These are phyloP conservation scores for Annulohypoxylon maeteangense DNA, from an alignment of 495 filamentous ascomycete genomes.

Conservation along the genomic window DNA sequence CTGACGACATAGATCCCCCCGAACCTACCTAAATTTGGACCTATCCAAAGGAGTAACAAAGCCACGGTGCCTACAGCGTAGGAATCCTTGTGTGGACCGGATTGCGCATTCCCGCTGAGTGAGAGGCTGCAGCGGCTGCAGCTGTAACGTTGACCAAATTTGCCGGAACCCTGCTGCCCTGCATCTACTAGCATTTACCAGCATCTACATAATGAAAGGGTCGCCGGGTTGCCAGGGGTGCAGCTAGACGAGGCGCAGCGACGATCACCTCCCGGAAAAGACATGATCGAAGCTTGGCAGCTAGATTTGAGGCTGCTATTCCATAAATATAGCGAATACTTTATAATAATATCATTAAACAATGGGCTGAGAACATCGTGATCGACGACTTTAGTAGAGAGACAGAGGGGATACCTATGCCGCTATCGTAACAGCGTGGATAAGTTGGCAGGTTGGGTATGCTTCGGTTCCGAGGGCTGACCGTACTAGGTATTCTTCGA, in stretches of 20 bases:
- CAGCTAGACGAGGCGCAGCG: slow-evolving; percentile 31
- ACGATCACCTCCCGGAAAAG: slow-evolving; percentile 35
- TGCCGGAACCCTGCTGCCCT: slow-evolving; percentile 35
- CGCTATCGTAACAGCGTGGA: neutral
- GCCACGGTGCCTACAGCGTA: slow-evolving; percentile 25
- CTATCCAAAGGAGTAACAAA: slow-evolving; percentile 34
- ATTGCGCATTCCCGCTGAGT: slow-evolving; percentile 17
- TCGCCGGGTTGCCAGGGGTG: slow-evolving; percentile 3
- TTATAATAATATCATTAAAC: neutral
- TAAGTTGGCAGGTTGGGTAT: neutral
- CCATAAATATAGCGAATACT: slow-evolving; percentile 9
- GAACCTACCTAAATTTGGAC: slow-evolving; percentile 39
- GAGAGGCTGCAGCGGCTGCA: slow-evolving; percentile 3
- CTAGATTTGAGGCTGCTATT: slow-evolving; percentile 30
- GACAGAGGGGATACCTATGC: neutral
- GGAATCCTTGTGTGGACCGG: slow-evolving; percentile 24
- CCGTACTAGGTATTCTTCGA: no score
- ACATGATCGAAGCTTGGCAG: slow-evolving; percentile 31
- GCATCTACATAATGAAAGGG: slow-evolving; percentile 24
- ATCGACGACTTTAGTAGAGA: neutral
- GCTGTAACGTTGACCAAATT: slow-evolving; percentile 22
- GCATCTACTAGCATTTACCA: slow-evolving; percentile 13
- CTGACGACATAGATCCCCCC: slow-evolving; percentile 14
- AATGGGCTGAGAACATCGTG: neutral
- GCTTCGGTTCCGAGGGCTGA: slow-evolving; percentile 3